phyloP scores from a whole-genome alignment of 78 protist genomes.

The Dictyostelium firmibasis region DNA sequence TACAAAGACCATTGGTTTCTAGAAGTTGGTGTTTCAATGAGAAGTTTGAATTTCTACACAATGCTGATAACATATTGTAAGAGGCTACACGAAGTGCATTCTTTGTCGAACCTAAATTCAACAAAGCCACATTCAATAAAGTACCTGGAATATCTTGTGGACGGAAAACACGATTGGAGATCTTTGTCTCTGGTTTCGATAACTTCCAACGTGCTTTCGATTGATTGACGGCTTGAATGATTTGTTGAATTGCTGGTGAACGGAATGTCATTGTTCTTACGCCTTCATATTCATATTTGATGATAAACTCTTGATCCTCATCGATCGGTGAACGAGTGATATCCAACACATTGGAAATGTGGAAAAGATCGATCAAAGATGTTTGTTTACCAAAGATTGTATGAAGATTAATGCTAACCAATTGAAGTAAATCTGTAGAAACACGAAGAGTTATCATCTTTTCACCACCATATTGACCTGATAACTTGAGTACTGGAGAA shows the following conservation, averaged over 20 bases:
- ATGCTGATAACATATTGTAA: constrained; percentile 73
- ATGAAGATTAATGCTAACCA: constrained; percentile 24
- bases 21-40: constrained; percentile 33
- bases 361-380: constrained; percentile 34
- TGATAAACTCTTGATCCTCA: constrained; percentile 49
- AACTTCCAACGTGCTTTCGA: constrained; percentile 36
- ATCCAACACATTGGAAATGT: constrained; percentile 29
- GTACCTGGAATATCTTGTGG: constrained; percentile 88
- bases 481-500: constrained; percentile 48
- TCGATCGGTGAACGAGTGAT: not conserved
- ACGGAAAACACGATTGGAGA: constrained; percentile 35
- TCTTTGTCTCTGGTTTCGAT: constrained; percentile 38
- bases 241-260: not conserved
- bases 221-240: constrained; percentile 45
- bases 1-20: constrained; percentile 79
- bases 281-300: constrained; percentile 54
- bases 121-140: constrained; percentile 83
- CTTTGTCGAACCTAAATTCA: constrained; percentile 72
- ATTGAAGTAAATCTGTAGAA: constrained; percentile 10
- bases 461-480: constrained; percentile 62
- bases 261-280: constrained; percentile 22
- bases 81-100: constrained; percentile 77
- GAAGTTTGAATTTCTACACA: constrained; percentile 70
- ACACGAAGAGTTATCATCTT: constrained; percentile 20
- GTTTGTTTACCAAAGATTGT: constrained; percentile 41